phyloP scores from a whole-genome alignment of 73 alveolate species.

The Paramecium sexaurelia region DNA sequence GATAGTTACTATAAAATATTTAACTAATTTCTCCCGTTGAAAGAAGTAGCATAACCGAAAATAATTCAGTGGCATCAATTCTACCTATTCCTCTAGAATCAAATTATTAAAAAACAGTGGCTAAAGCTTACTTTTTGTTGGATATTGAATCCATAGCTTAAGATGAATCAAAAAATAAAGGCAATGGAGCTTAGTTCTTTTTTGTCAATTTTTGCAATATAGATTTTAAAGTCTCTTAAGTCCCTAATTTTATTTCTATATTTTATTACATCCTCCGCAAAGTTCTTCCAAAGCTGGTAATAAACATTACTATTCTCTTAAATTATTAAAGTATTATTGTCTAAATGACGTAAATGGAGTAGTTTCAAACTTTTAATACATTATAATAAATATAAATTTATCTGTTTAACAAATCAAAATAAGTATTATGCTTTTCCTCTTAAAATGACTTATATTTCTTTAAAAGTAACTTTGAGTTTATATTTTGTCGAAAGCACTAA shows the following conservation, averaged over 20 bases:
- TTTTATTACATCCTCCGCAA: constrained; percentile 42
- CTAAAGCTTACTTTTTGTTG: constrained; percentile 24
- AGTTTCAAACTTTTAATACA: constrained; percentile 41
- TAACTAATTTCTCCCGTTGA: constrained; percentile 55
- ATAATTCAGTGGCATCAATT: constrained; percentile 56
- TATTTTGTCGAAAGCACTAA: no score
- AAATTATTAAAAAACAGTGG: background rate
- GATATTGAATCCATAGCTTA: constrained; percentile 50
- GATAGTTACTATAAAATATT: background rate
- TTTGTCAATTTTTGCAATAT: constrained; percentile 15
- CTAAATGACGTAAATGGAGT: background rate
- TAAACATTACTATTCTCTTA: background rate
- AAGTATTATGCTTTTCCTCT: no score
- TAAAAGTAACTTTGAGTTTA: no score
- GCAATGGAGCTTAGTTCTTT: constrained; percentile 54
- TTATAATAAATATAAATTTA: background rate
- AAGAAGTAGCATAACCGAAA: constrained; percentile 2
- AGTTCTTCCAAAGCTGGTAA: constrained; percentile 21
- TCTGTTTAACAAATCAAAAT: no score
- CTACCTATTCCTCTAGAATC: constrained; percentile 60
- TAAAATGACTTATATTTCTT: no score
- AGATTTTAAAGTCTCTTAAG: constrained; percentile 48
- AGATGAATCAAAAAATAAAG: constrained; percentile 37
- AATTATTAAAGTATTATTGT: constrained; percentile 21
- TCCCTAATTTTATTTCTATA: background rate